Evolutionary conservation across 2,329 filamentous ascomycete species (phyloP).

Genomic region (Colletotrichum plurivorum): DNA sequence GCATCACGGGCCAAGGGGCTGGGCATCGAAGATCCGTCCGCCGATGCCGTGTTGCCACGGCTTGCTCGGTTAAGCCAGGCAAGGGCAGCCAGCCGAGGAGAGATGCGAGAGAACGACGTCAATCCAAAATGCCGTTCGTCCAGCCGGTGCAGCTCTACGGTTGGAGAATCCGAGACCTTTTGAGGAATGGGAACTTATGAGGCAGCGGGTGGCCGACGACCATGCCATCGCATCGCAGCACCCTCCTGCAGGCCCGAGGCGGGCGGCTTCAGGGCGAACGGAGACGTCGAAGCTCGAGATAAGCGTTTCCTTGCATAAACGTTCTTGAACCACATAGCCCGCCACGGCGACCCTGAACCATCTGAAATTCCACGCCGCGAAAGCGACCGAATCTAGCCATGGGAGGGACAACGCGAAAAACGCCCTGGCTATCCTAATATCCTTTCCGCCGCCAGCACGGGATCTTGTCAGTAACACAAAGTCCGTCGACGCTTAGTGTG

Average conservation of each 20-base stretch:
- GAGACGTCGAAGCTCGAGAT: not conserved
- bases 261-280: not conserved
- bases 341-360: not conserved
- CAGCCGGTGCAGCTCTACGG: not conserved
- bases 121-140: not conserved
- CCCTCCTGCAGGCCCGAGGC: no score
- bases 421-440: not conserved
- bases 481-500: slow-evolving; percentile 6
- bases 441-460: slow-evolving; percentile 21
- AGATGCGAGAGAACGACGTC: not conserved
- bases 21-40: slow-evolving; percentile 24
- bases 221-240: no score
- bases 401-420: no score
- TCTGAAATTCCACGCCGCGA: slow-evolving; percentile 9
- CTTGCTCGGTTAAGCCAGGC: slow-evolving; percentile 13
- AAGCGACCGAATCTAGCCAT: no score
- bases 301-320: slow-evolving; percentile 26
- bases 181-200: not conserved
- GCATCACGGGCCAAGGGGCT: slow-evolving; percentile 36
- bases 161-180: not conserved
- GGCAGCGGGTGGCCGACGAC: no score
- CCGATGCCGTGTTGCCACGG: slow-evolving; percentile 1
- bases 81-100: not conserved
- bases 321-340: not conserved
- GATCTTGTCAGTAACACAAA: not conserved